Base-by-base conservation (phyloP, 2,329 filamentous ascomycete species). In the Penicillium hordei region DNA sequence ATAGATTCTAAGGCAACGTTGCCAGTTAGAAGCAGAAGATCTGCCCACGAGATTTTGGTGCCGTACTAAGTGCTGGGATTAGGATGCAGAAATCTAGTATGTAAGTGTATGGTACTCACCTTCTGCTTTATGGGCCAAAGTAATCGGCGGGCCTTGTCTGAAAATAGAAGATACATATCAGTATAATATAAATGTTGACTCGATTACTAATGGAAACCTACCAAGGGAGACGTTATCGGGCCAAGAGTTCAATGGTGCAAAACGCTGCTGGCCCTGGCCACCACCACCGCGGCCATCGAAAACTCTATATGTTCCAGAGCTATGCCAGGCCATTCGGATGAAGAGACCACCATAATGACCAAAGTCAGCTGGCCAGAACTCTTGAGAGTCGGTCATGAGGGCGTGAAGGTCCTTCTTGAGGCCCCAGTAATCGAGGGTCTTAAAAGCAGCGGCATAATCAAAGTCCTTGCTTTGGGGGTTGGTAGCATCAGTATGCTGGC, bases 81-180 rank as follows among this genome's bases (percentile, higher is more conserved):
- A 53, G 39, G n/a, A 19, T 17, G 5, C 12, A n/a, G 2, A 8
- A 13, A 27, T 19, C 4, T 5, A 15, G 5, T 12, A 13, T 19
- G 13, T 17, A 21, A 12, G 5, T 33, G 19, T 21, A 7, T 27
- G 17, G 23, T 7, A 19, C 49, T 43, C 13, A 53, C 55, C 55
- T 92, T 92, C 67, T 90, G 88, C 84, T 92, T 92, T 78, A 92
- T 86, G 56, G 89, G 89, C 87, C 88, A 91, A 42, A 92, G 79
- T 55, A 92, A 83, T 62, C 89, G 88, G 56, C 89, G 89, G 33
- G 89, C 89, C 83, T 92, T 92, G 83, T 92, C 89, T 56, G 15
- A 10, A 31, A 27, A 23, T 4, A 21, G 9, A 15, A 29, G 10
- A 25, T 9, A 19, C 2, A 19, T 17, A n/a, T 56, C 8, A 56